These are phyloP conservation scores for Exsudoporus frostii DNA, from an alignment of 768 basidiomycete genomes.

Conservation along the genomic window DNA sequence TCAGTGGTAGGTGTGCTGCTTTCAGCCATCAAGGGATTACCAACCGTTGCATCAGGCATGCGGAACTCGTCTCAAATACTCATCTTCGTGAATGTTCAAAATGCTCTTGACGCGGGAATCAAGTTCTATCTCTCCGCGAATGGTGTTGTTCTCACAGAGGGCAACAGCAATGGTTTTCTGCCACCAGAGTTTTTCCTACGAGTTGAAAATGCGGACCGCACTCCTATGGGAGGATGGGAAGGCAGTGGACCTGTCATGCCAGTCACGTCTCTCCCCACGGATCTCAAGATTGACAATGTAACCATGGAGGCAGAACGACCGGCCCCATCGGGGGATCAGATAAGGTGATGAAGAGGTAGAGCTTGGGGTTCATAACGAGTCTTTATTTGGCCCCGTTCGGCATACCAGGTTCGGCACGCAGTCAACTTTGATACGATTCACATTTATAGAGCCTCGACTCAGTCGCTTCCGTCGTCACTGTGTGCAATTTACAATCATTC, in stretches of 20 bases:
- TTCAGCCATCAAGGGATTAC: neutral
- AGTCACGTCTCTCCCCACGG: neutral
- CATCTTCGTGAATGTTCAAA: constrained; percentile 76
- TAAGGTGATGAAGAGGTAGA: neutral
- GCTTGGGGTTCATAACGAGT: neutral
- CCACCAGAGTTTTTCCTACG: constrained; percentile 61
- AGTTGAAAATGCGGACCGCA: constrained; percentile 49
- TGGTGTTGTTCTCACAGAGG: constrained; percentile 85
- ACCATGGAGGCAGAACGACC: neutral
- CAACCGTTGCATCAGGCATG: constrained; percentile 58
- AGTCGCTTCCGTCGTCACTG: no score
- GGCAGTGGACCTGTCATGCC: neutral
- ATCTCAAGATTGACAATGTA: neutral
- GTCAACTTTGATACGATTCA: neutral
- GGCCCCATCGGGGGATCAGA: neutral
- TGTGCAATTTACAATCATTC: no score
- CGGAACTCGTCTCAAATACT: constrained; percentile 72
- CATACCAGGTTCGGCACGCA: neutral
- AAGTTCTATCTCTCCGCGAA: constrained; percentile 80
- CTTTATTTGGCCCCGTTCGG: neutral
- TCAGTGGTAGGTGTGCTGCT: constrained; percentile 60
- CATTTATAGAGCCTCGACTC: neutral
- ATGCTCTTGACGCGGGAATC: constrained; percentile 65
- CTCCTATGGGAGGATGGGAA: constrained; percentile 24
- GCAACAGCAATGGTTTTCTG: constrained; percentile 62